phyloP scores from a whole-genome alignment of 73 alveolate genomes.

The Symbiodinium natans region DNA sequence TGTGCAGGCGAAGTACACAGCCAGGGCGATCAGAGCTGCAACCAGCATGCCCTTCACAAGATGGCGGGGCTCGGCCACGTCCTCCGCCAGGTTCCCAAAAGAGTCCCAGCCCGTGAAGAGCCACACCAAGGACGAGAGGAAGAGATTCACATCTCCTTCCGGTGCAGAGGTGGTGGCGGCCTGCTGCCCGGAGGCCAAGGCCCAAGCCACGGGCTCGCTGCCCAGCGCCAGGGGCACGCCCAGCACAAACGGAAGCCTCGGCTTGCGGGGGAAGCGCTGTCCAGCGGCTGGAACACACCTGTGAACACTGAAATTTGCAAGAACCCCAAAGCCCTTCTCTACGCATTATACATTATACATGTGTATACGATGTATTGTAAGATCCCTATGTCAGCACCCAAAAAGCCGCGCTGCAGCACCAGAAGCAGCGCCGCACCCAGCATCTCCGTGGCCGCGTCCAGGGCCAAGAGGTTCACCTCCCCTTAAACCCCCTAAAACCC shows the following conservation, averaged over 20 bases:
- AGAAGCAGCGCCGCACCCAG: conserved; percentile 29
- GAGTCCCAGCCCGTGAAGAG: conserved; percentile 94
- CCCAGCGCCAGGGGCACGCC: conserved; percentile 1
- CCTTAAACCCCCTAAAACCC: too few relatives aligned
- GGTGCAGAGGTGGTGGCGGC: too few relatives aligned
- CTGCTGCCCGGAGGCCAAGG: background rate
- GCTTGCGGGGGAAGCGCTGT: too few relatives aligned
- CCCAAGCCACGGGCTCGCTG: background rate
- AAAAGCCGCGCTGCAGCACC: conserved; percentile 49
- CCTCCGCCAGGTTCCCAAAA: conserved; percentile 85
- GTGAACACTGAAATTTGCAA: background rate
- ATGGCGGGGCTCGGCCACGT: conserved; percentile 40
- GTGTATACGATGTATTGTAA: too few relatives aligned
- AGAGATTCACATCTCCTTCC: conserved; percentile 28
- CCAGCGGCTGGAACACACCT: background rate
- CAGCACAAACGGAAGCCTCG: conserved; percentile 50
- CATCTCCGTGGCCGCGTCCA: conserved; percentile 63
- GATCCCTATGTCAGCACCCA: too few relatives aligned
- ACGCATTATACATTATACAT: too few relatives aligned
- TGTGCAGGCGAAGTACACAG: conserved; percentile 36
- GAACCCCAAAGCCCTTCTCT: background rate
- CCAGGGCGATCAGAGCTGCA: conserved; percentile 57
- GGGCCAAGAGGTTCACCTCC: conserved; percentile 40
- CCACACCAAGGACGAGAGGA: conserved; percentile 74
- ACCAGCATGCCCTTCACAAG: conserved; percentile 30